phyloP scores from a whole-genome alignment of 768 basidiomycete genomes.

The Thelephora ganbajun region DNA sequence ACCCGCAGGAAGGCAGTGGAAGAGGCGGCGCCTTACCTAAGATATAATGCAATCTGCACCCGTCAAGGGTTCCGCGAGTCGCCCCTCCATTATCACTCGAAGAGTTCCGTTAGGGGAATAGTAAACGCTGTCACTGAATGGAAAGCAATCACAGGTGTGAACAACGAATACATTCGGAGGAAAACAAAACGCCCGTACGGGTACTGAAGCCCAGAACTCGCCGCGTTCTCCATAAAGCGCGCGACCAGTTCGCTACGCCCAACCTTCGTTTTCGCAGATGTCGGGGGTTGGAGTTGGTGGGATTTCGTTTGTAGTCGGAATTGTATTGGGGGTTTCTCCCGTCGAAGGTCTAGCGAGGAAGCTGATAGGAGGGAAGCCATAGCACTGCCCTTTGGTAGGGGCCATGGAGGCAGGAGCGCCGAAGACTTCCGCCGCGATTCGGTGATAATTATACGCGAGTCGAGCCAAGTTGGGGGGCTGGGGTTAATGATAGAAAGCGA shows the following conservation, averaged over 20 bases:
- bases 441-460: slow-evolving; percentile 34
- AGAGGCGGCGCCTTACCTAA: too few species aligned
- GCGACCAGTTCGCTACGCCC: neutral
- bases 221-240: neutral
- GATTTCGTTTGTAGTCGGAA: neutral
- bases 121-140: neutral
- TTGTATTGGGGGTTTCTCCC: neutral
- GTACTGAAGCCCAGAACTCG: neutral
- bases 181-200: neutral
- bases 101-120: neutral
- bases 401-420: too few species aligned
- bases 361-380: neutral
- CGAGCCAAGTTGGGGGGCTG: slow-evolving; percentile 43
- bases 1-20: too few species aligned
- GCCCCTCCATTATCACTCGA: neutral
- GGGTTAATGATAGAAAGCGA: slow-evolving; percentile 37
- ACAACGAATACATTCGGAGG: neutral
- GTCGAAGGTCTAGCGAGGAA: neutral
- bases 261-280: neutral
- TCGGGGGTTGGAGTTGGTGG: neutral
- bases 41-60: too few species aligned
- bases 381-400: neutral
- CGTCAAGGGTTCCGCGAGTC: neutral
- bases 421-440: slow-evolving; percentile 11
- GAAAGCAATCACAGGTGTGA: neutral